phyloP scores from a whole-genome alignment of 352 stramenopile species.

The Phytophthora syringae region DNA sequence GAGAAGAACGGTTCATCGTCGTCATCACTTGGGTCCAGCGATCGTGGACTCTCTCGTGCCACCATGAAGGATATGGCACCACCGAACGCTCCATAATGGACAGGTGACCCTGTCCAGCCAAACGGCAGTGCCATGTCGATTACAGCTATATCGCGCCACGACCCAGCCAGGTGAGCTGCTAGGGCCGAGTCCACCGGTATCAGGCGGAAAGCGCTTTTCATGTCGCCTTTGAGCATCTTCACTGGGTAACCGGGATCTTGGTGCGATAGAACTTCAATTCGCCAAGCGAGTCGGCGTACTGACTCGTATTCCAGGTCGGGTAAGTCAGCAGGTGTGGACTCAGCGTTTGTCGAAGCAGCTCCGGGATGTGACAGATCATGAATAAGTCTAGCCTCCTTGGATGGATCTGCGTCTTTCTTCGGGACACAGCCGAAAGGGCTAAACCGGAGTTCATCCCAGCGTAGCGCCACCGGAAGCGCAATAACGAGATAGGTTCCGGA shows the following conservation, averaged over 20 bases:
- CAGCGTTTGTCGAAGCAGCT: neutral
- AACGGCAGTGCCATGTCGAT: constrained; percentile 19
- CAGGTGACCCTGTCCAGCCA: constrained; percentile 15
- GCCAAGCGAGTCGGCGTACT: neutral
- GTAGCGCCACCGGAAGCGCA: neutral
- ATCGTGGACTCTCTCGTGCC: constrained; percentile 2
- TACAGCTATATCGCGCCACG: neutral
- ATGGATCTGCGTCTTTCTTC: constrained; percentile 13
- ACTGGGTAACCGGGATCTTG: neutral
- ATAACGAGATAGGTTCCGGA: constrained; percentile 3
- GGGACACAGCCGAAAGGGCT: constrained; percentile 16
- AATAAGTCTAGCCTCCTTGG: constrained; percentile 3
- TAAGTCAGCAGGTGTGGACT: neutral
- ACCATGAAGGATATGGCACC: constrained; percentile 12
- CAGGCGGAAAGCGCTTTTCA: constrained; percentile 19
- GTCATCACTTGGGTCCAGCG: neutral
- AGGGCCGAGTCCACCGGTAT: neutral
- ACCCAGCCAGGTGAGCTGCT: constrained; percentile 9
- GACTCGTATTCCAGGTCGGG: constrained; percentile 8
- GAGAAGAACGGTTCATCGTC: constrained; percentile 22
- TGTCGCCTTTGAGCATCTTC: constrained; percentile 22
- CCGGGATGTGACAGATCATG: constrained; percentile 17
- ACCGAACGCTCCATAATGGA: constrained; percentile 11
- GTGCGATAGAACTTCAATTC: constrained; percentile 14
- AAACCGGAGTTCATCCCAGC: neutral